Evolutionary conservation across 2,329 filamentous ascomycete genomes (phyloP).

Genomic region (Aaosphaeria arxii): DNA sequence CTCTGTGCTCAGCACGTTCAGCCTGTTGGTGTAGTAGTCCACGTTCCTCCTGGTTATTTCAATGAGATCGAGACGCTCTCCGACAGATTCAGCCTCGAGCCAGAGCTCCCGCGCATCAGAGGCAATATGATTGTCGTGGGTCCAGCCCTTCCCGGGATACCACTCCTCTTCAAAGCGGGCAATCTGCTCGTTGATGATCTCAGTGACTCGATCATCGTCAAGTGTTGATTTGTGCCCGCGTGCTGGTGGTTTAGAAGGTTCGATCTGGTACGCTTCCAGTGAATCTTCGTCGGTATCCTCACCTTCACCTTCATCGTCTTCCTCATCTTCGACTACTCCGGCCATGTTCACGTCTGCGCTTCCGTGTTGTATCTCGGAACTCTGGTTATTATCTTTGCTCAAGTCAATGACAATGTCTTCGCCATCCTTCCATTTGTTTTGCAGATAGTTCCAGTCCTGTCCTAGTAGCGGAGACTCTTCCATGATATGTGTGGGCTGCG

Average conservation of each 20-base stretch:
- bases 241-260: not conserved
- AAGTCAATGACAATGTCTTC: conserved; percentile 15
- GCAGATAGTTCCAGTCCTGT: conserved; percentile 25
- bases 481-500: too few species aligned
- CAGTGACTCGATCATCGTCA: conserved; percentile 8
- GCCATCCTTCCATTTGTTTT: conserved; percentile 44
- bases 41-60: conserved; percentile 11
- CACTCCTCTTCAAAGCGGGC: conserved; percentile 14
- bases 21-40: conserved; percentile 10
- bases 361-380: too few species aligned
- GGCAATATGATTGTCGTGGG: conserved; percentile 4
- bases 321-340: conserved; percentile 10
- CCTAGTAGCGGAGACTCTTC: not conserved
- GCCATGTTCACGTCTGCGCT: conserved; percentile 47
- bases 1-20: conserved; percentile 17
- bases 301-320: conserved; percentile 1
- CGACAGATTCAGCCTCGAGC: conserved; percentile 16
- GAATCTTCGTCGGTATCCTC: conserved; percentile 11
- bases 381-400: too few species aligned
- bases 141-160: conserved; percentile 12
- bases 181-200: conserved; percentile 28
- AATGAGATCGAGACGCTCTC: conserved; percentile 9
- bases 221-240: conserved; percentile 7
- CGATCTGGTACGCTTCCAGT: too few species aligned
- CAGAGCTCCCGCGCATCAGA: conserved; percentile 15